phyloP scores from a whole-genome alignment of 208 protist genomes.

The Strigomonas culicis region DNA sequence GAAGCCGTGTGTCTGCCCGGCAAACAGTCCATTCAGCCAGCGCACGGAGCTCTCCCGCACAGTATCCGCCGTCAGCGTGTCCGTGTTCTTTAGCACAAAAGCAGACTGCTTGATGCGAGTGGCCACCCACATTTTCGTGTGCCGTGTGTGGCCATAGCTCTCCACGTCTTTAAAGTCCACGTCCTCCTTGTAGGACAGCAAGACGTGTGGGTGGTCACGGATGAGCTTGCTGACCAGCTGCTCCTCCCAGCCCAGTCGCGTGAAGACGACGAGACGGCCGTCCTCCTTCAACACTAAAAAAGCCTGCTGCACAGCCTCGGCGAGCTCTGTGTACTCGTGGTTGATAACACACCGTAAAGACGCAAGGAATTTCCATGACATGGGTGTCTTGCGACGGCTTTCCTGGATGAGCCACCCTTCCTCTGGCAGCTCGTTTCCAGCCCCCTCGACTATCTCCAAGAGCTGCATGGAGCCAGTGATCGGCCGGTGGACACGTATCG shows the following conservation, averaged over 20 bases:
- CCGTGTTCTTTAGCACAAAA: conserved; percentile 67
- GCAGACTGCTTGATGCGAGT: conserved; percentile 49
- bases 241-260: conserved; percentile 76
- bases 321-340: conserved; percentile 68
- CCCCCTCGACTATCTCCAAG: conserved; percentile 46
- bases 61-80: conserved; percentile 52
- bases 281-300: conserved; percentile 65
- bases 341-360: conserved; percentile 85
- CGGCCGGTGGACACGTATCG: conserved; percentile 52
- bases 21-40: conserved; percentile 78
- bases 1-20: conserved; percentile 79
- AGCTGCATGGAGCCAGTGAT: conserved; percentile 44
- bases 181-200: conserved; percentile 70
- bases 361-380: conserved; percentile 82
- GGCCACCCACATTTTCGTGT: conserved; percentile 85
- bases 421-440: conserved; percentile 61
- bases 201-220: conserved; percentile 65
- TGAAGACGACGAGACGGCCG: conserved; percentile 74
- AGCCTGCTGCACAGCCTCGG: conserved; percentile 55
- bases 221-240: conserved; percentile 54
- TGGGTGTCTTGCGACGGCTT: conserved; percentile 62
- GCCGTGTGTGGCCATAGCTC: conserved; percentile 56
- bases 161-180: conserved; percentile 61
- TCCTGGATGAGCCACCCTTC: conserved; percentile 65
- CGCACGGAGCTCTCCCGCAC: conserved; percentile 65